phyloP scores from a whole-genome alignment of 257 asterid genomes.

The Forsythia viridissima region DNA sequence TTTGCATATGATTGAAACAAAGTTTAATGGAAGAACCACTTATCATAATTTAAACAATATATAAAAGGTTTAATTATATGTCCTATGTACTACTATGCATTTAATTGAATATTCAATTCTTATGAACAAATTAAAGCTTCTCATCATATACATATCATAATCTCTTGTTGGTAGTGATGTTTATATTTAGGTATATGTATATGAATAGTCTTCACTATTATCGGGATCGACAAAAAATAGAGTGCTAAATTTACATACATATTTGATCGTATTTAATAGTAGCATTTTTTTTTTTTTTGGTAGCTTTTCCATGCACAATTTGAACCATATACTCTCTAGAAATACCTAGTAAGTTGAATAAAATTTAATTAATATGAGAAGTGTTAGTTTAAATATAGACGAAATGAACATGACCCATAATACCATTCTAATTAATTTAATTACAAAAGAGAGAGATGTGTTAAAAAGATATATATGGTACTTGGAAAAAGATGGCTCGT shows the following conservation, averaged over 20 bases:
- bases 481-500: neutral
- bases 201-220: neutral
- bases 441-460: constrained; percentile 17
- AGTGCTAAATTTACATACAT: neutral
- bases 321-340: neutral
- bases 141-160: constrained; percentile 18
- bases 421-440: neutral
- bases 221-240: neutral
- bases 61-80: constrained; percentile 27
- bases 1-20: constrained; percentile 30
- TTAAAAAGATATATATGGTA: neutral
- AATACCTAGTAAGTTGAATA: neutral
- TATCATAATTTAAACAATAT: constrained; percentile 19
- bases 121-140: neutral
- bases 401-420: neutral
- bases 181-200: neutral
- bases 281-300: neutral
- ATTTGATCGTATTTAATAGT: neutral
- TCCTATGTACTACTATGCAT: constrained; percentile 22
- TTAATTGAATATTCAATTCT: constrained; percentile 3
- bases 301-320: neutral
- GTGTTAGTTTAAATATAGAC: neutral
- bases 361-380: neutral
- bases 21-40: constrained; percentile 47
- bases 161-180: constrained; percentile 17